Percentiles rank a stretch among this genome's conserved stretches.
Conservation (phyloP, 164 flowering plant genomes). For the Chloranthus sessilifolius region DNA sequence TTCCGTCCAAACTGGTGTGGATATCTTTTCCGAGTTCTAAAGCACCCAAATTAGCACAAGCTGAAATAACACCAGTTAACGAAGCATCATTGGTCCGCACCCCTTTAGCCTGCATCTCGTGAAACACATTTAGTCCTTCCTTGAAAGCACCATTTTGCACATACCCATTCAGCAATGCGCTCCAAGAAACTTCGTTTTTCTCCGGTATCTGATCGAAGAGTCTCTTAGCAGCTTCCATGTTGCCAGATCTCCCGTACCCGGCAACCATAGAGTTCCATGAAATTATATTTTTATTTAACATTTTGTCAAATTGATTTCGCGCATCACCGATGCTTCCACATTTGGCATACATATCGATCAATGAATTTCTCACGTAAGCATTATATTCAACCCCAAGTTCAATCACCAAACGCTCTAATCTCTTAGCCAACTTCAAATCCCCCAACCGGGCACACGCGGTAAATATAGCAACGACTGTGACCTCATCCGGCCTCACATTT, state of each 20-base stretch:
- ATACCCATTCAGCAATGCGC: constrained; percentile 17
- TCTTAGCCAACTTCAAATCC: constrained; percentile 10
- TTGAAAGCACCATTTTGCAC: constrained; percentile 11
- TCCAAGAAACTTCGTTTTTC: constrained; percentile 17
- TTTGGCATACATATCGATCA: constrained; percentile 19
- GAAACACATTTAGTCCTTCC: constrained; percentile 9
- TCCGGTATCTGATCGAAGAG: constrained; percentile 12
- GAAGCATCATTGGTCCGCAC: constrained; percentile 11
- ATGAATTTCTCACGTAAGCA: constrained; percentile 12
- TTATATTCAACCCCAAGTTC: constrained; percentile 1
- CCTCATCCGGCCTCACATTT: constrained; percentile 12
- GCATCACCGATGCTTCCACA: constrained; percentile 15
- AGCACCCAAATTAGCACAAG: constrained; percentile 18
- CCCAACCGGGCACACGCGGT: constrained; percentile 18
- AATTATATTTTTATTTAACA: constrained; percentile 10
- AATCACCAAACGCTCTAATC: constrained; percentile 6
- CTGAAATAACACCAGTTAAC: constrained; percentile 13
- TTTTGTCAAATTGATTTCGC: constrained; percentile 8
- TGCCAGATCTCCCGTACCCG: constrained; percentile 15
- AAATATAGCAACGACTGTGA: constrained; percentile 8
- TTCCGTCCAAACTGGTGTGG: constrained; percentile 8
- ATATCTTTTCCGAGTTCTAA: constrained; percentile 12
- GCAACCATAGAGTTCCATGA: constrained; percentile 18
- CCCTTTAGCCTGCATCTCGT: constrained; percentile 11
- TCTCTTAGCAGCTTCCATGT: constrained; percentile 10